Evolutionary conservation across 495 filamentous ascomycete species (phyloP), one percentile per base, ranked within the genome.

Genomic region (Penicillium chermesinum): DNA sequence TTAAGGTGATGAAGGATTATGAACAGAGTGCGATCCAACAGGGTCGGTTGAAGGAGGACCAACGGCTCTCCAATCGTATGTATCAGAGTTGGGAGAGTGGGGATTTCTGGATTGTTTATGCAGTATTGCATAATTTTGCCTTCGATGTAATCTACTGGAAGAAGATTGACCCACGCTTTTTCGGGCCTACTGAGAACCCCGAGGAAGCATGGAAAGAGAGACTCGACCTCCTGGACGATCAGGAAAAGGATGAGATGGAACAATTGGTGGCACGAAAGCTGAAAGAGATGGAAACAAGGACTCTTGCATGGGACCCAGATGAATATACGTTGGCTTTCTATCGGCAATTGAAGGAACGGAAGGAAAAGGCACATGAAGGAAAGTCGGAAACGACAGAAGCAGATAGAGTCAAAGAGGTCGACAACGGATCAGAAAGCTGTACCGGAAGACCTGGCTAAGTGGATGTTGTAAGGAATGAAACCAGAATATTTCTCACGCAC

Each of bases 21-120:
- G 40, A 42, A 42, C 18, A 22, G 7, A 25, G 12, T 5, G 21
- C 22, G 41, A 44, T 19, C 15, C 41, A 25, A 25, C 25, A 44
- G 12, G 5, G 33, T 30, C 25, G 25, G 25, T 30, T 15, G 9
- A 13, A 44, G 6, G 15, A 33, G 16, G 27, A 37, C 22, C 30
- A 56, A 37, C 53, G 48, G 17, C 53, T 52, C 37, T 56, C 53
- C 25, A 33, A 27, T 17, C 48, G 15, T 33, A 52, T 56, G 53
- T 22, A 43, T 16, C 17, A 52, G 41, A 57, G 49, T 41, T 57
- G 41, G 54, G 20, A 52, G 30, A 57, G 25, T 20, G 54, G 45
- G 12, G 49, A 51, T 45, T 57, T 57, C 40, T 57, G 44, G 54
- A 30, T 57, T 7, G 41, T 40, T 18, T 50, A 57, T 43, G 49